Base-by-base conservation (phyloP, 2,329 filamentous ascomycete species). In the Phyllosticta citrichinensis region DNA sequence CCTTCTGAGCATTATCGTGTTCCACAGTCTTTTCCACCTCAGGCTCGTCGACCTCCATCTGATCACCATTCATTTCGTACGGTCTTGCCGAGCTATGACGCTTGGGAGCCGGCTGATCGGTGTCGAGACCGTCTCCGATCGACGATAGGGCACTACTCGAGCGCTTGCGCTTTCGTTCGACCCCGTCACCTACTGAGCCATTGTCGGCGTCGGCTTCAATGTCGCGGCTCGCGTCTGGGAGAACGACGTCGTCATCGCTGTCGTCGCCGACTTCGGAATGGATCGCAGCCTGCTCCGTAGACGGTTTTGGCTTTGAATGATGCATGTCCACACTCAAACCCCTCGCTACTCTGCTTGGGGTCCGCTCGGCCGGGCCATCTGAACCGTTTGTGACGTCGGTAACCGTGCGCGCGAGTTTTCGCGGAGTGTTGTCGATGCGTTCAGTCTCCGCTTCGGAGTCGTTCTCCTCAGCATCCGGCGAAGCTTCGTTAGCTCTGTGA, bases 381-480 rank as follows among this genome's bases (percentile, higher is more conserved):
- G 71, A 70, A 27, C 67, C 64, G 54, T 72, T 66, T 63, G 70
- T 71, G 59, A 68, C 69, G 63, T 72, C 69, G 14, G 69, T 70
- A 52, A 63, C 68, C 33, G 69, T 70, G 66, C 69, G 70, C 55
- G 65, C 80, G 69, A 81, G 76, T 68, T 80, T 88, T 64, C 85
- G 84, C 19, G 92, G 91, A n/a, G 91, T 96, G 69, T 89, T 86
- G 70, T 94, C 94, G 63, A 99, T 81, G 62, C 94, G 87, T 76
- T 97, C 92, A 1, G 93, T 97, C 76, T 97, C 93, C 35, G 93
- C 93, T 75, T 97, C 93, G 3, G 92, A 87, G 67, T 88, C 86
- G 60, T 82, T 81, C 58, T 86, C 83, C 33, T 87, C 72, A 40
- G 24, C 60, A 5, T 12, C 22, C 5, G 60, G 55, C 11, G 60